Base-by-base conservation (phyloP, 345 rosid species). In the Populus pruinosa region DNA sequence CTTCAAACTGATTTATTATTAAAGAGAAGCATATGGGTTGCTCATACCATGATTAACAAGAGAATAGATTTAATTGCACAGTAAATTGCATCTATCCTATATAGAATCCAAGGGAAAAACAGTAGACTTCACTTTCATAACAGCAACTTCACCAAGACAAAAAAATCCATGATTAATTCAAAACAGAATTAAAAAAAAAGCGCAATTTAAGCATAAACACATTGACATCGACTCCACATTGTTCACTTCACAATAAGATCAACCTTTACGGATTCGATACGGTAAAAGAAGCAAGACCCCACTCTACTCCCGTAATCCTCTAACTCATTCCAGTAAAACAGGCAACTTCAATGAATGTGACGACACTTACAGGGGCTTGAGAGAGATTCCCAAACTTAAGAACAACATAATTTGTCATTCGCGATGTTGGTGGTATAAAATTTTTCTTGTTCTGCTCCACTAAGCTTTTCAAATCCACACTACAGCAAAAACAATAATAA, bases 391-490 rank as follows among this genome's bases (percentile, higher is more conserved):
- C 97, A 64, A 93, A 95, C 87, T 82, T 89, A 31, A 95, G 89
- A 64, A 95, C 93, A 53, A 87, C 91, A 62, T 93, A 93, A 77
- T 95, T 95, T 69, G 98, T 93, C 92, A 91, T 92, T 49, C 98
- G 91, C 1, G 98, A 95, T 0, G 99, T 80, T 1, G 97, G 94
- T 2, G 92, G 99, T 74, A 95, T 91, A 69, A 89, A 92, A 83
- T 90, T 95, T 77, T 83, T 89, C 74, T 82, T 92, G 89, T 93
- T 95, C 84, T 87, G 91, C 71, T 91, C 98, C 86, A 91, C 87
- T 79, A 95, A 85, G 82, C 94, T 73, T 84, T 82, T 92, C 93
- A 95, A 90, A 86, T 95, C 93, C 87, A 95, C 98, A 77, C 99
- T 95, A 88, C 79, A 79, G 53, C 64, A 63, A 39, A 49, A 71